These are phyloP conservation scores for Berberis vulgaris DNA, from an alignment of 164 flowering plant genomes.

Conservation along the genomic window DNA sequence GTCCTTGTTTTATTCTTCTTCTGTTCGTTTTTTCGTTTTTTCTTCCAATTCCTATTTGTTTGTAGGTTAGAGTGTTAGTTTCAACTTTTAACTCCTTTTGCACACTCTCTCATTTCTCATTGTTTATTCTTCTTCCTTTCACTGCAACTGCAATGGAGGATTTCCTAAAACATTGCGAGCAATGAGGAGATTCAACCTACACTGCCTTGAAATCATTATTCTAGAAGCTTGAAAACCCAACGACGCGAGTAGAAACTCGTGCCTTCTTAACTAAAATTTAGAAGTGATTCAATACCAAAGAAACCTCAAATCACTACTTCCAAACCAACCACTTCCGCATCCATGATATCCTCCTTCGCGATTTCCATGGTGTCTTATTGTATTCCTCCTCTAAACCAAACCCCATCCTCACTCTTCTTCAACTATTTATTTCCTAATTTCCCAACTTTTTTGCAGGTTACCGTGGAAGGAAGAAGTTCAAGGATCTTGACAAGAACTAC, in stretches of 20 bases:
- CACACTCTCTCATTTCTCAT: no score
- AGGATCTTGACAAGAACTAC: no score
- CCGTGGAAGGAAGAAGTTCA: conserved; percentile 55
- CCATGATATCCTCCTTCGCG: conserved; percentile 59
- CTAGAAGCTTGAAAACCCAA: conserved; percentile 71
- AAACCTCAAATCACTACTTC: conserved; percentile 41
- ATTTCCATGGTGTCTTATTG: conserved; percentile 36
- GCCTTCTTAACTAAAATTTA: conserved; percentile 65
- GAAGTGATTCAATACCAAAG: conserved; percentile 36
- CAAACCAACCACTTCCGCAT: conserved; percentile 65
- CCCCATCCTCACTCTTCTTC: background rate
- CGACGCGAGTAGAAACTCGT: conserved; percentile 56
- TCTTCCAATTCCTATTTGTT: no score
- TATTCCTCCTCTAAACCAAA: background rate
- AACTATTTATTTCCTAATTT: background rate
- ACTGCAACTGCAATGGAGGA: conserved; percentile 28
- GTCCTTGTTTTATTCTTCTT: no score
- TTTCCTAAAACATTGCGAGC: conserved; percentile 55
- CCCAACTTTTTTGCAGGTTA: conserved; percentile 30
- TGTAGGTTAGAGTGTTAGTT: no score
- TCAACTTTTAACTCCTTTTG: no score
- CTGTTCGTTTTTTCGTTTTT: no score
- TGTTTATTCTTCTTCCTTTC: no score
- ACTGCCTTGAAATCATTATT: conserved; percentile 53
- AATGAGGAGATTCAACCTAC: conserved; percentile 87